Conservation (phyloP, 2,329 filamentous ascomycete genomes). For the Truncatella angustata region DNA sequence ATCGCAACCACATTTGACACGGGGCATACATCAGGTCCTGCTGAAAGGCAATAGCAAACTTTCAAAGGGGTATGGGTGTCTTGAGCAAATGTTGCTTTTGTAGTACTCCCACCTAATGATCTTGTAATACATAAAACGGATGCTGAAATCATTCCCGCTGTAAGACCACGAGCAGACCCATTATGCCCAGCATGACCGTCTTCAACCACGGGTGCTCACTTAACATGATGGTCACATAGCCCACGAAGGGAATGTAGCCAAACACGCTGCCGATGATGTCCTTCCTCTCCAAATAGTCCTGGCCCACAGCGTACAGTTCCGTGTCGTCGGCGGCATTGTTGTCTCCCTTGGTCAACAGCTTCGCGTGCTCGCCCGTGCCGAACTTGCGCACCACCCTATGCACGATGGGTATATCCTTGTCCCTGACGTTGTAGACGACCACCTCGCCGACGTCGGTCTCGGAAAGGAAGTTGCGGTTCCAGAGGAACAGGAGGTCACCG, state of each 20-base stretch:
- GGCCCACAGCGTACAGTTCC: slow-evolving; percentile 78
- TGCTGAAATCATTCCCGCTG: slow-evolving; percentile 89
- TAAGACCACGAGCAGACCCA: slow-evolving; percentile 90
- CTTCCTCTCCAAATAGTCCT: slow-evolving; percentile 81
- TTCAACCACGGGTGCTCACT: slow-evolving; percentile 97
- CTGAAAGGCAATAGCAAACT: too few relatives aligned
- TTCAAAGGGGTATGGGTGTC: too few relatives aligned
- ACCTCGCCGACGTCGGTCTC: slow-evolving; percentile 57
- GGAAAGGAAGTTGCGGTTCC: slow-evolving; percentile 65
- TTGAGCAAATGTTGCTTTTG: background rate
- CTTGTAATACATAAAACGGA: too few relatives aligned
- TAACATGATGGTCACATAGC: slow-evolving; percentile 94
- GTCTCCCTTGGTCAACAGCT: slow-evolving; percentile 94
- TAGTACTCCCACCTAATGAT: background rate
- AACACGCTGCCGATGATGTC: slow-evolving; percentile 94
- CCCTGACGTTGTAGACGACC: slow-evolving; percentile 76
- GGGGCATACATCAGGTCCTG: too few relatives aligned
- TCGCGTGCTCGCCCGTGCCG: slow-evolving; percentile 56
- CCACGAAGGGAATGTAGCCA: slow-evolving; percentile 90
- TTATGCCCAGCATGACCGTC: slow-evolving; percentile 88
- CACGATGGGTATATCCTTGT: slow-evolving; percentile 97
- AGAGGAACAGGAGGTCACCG: slow-evolving; percentile 73
- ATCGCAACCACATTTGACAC: too few relatives aligned
- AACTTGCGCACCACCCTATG: slow-evolving; percentile 83
- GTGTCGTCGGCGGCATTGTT: slow-evolving; percentile 95